These are phyloP conservation scores for Kurtzmaniella quercitrusa DNA, from an alignment of 1,139 yeast species.

Conservation along the genomic window DNA sequence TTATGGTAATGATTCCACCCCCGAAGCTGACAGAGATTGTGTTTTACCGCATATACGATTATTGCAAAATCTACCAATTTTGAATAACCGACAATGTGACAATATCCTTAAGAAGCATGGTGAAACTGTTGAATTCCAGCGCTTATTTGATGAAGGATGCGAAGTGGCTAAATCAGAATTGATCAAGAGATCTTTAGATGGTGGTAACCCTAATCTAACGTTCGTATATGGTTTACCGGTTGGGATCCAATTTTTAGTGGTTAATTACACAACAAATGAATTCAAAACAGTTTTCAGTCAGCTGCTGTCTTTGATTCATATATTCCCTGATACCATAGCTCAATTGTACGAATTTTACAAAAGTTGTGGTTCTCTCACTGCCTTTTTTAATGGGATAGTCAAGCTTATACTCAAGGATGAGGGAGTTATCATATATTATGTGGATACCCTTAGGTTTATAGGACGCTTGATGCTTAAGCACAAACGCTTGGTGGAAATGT, in stretches of 20 bases:
- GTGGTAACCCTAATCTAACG: not conserved
- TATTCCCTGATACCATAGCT: slow-evolving; percentile 30
- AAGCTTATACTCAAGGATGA: slow-evolving; percentile 37
- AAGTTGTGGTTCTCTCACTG: slow-evolving; percentile 33
- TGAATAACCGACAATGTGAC: slow-evolving; percentile 48
- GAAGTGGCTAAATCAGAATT: slow-evolving; percentile 20
- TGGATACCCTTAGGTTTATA: slow-evolving; percentile 38
- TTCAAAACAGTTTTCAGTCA: slow-evolving; percentile 26
- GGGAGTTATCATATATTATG: slow-evolving; percentile 36
- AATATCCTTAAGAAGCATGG: slow-evolving; percentile 39
- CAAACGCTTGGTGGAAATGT: slow-evolving; percentile 30
- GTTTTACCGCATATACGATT: slow-evolving; percentile 42
- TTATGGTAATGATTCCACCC: slow-evolving; percentile 25
- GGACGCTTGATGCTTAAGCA: slow-evolving; percentile 32
- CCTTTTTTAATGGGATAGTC: slow-evolving; percentile 38
- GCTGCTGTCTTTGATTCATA: slow-evolving; percentile 35
- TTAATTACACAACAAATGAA: slow-evolving; percentile 42
- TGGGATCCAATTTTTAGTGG: slow-evolving; percentile 40
- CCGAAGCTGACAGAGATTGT: not conserved
- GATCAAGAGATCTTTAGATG: slow-evolving; percentile 17
- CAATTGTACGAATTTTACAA: slow-evolving; percentile 30
- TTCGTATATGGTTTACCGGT: slow-evolving; percentile 12
- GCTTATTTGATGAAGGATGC: slow-evolving; percentile 28
- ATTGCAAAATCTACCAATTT: slow-evolving; percentile 50
- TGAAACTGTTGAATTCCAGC: slow-evolving; percentile 28